Evolutionary conservation across 257 asterid genomes (phyloP).

Genomic region (Avicennia marina): DNA sequence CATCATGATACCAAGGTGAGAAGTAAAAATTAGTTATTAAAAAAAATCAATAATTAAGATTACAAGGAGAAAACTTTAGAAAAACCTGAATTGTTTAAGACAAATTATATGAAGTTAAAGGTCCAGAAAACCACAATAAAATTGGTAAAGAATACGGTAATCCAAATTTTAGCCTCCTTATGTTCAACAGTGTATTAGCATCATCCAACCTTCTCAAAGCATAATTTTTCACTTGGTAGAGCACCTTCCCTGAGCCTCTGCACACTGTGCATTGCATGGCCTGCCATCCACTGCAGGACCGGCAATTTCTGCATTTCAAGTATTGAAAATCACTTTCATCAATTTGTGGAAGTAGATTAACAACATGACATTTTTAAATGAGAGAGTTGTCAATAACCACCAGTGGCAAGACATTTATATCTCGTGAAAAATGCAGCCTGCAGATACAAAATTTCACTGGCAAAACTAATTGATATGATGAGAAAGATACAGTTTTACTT

Average conservation of each 20-base stretch:
- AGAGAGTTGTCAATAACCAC: background rate
- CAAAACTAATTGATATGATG: background rate
- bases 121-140: too few species aligned
- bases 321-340: conserved; percentile 11
- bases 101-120: too few species aligned
- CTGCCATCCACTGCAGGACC: conserved; percentile 87
- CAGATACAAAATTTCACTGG: background rate
- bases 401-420: background rate
- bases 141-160: too few species aligned
- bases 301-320: conserved; percentile 63
- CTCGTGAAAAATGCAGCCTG: background rate
- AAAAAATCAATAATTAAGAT: background rate
- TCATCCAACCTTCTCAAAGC: conserved; percentile 66
- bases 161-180: too few species aligned
- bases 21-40: background rate
- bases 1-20: too few species aligned
- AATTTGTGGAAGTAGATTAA: conserved; percentile 8
- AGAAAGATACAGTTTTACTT: too few species aligned
- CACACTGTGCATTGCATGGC: conserved; percentile 95
- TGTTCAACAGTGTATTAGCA: too few species aligned
- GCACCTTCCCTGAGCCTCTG: conserved; percentile 89
- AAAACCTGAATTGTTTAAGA: too few species aligned
- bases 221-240: conserved; percentile 82
- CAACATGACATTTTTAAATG: too few species aligned
- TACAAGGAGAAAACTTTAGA: too few species aligned